Evolutionary conservation across 495 filamentous ascomycete species (phyloP), one percentile per base, ranked within the genome.

Genomic region (Xylaria acuta): DNA sequence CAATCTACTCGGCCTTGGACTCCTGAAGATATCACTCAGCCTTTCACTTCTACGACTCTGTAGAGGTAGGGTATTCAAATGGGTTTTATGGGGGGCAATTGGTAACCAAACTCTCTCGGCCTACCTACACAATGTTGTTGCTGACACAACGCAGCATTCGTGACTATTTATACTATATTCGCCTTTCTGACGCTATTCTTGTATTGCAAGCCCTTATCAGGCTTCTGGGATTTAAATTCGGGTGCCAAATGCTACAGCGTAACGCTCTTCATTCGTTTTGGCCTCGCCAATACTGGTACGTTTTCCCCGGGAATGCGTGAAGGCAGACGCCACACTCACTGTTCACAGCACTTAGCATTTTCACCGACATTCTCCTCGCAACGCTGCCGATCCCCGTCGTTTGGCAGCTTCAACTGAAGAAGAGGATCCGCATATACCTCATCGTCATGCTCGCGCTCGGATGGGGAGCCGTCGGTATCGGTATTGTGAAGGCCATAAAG

Each of bases 11-110:
- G 83, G 79, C 0, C 82, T 85, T 70, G 80, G 80, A 36, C 77
- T 84, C 14, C 79, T 85, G 72, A 86, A 86, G 76, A 78, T 85
- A 58, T 85, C 85, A 1, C 82, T 86, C 49, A 82, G 80, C 25
- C 18, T 81, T 56, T 81, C 79, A 12, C 74, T 81, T 5, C 67
- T 79, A 1, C 54, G 79, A 6, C 71, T 81, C 9, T 75, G 69
- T 36, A 73, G 69, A 36, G 73, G 74, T 34, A 80, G 51, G 25
- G 72, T 70, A 75, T 83, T 75, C 71, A 73, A 64, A 30, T 72
- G 54, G 70, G 73, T 74, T 45, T 68, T 80, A 63, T 79, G 75
- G 72, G 69, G 47, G 56, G 73, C 72, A 41, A 77, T 76, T 60
- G 75, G 72, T 75, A 79, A 30, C 64, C 64, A 58, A 73, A 74